Evolutionary conservation across 352 stramenopile species (phyloP).

Genomic region (Aphanomyces cochlioides): DNA sequence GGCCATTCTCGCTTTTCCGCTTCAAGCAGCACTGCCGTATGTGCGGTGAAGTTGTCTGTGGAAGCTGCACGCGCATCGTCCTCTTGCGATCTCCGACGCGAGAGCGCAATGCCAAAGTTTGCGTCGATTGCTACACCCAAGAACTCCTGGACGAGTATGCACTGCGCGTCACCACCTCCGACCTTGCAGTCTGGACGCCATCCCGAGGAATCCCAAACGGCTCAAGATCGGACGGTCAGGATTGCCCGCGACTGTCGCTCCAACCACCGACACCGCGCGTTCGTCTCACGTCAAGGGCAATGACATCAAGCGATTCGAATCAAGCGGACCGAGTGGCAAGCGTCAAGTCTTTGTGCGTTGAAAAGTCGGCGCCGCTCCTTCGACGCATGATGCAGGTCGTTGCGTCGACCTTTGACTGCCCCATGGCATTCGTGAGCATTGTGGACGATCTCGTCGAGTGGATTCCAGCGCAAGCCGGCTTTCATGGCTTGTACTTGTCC

Average conservation of each 20-base stretch:
- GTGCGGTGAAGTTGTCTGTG: conserved; percentile 9
- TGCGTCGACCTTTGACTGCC: conserved; percentile 52
- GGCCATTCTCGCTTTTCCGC: conserved; percentile 16
- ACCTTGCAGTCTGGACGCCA: no score
- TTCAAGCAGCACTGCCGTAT: conserved; percentile 9
- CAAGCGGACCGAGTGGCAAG: no score
- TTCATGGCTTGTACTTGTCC: conserved; percentile 40
- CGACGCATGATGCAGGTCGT: neutral
- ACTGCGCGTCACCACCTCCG: no score
- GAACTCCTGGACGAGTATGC: no score
- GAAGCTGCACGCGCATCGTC: neutral
- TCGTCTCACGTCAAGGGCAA: no score
- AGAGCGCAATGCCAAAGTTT: neutral
- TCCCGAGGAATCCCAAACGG: no score
- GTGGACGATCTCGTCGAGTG: conserved; percentile 79
- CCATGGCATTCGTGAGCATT: conserved; percentile 75
- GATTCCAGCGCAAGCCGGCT: conserved; percentile 77
- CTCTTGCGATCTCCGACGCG: neutral
- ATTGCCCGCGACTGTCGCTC: no score
- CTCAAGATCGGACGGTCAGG: no score
- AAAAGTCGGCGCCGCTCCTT: neutral
- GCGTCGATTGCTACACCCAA: neutral
- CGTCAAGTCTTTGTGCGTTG: no score
- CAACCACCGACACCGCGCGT: no score
- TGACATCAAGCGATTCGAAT: no score